Evolutionary conservation across 257 asterid genomes (phyloP).

Genomic region (Fraxinus pennsylvanica): DNA sequence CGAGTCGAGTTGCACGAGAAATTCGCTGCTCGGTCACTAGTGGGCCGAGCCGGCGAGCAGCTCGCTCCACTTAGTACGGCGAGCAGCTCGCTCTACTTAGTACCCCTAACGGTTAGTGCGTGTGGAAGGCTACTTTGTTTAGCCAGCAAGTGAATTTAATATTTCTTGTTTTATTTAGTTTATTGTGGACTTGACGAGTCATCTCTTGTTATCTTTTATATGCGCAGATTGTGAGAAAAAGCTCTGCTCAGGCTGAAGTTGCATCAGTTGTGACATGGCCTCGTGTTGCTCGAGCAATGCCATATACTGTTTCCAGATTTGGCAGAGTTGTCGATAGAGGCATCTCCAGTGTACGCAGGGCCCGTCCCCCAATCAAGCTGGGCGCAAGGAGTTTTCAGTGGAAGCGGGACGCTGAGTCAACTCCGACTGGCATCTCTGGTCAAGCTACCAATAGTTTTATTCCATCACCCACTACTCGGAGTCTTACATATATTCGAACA

Average conservation of each 20-base stretch:
- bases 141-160: too few relatives aligned
- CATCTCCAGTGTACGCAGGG: conserved; percentile 47
- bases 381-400: conserved; percentile 85
- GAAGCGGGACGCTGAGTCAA: conserved; percentile 69
- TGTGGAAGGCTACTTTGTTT: too few relatives aligned
- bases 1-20: too few relatives aligned
- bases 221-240: conserved; percentile 64
- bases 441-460: conserved; percentile 33
- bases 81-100: too few relatives aligned
- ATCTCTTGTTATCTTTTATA: not conserved
- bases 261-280: conserved; percentile 55
- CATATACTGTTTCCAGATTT: conserved; percentile 56
- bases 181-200: not conserved
- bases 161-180: not conserved
- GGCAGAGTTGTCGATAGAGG: conserved; percentile 59
- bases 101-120: too few relatives aligned
- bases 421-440: conserved; percentile 33
- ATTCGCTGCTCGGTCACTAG: too few relatives aligned
- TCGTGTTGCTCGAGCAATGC: conserved; percentile 57
- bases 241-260: conserved; percentile 64
- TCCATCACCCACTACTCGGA: conserved; percentile 50
- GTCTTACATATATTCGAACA: conserved; percentile 77
- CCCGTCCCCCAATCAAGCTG: conserved; percentile 54
- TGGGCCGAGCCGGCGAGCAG: too few relatives aligned
- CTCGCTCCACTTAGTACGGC: too few relatives aligned